phyloP scores from a whole-genome alignment of 2,329 filamentous ascomycete genomes.

The Xylariaceae sp. region DNA sequence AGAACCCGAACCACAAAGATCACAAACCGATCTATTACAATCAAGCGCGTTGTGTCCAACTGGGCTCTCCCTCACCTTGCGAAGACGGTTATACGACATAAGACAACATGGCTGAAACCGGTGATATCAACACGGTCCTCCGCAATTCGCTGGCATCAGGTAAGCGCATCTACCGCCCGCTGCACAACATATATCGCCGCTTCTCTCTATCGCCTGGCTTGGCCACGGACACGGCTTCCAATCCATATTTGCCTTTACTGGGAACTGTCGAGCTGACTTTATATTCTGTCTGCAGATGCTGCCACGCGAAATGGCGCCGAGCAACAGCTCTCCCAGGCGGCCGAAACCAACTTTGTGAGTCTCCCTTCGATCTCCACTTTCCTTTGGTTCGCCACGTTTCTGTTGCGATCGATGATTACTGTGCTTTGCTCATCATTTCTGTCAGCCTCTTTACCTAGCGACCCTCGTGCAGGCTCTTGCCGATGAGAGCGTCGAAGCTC shows the following conservation, averaged over 20 bases:
- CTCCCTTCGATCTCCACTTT: conserved; percentile 15
- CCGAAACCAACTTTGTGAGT: conserved; percentile 89
- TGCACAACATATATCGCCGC: conserved; percentile 7
- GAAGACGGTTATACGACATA: conserved; percentile 27
- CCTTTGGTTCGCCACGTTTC: conserved; percentile 11
- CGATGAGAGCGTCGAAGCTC: conserved; percentile 75
- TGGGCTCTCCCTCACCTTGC: conserved; percentile 13
- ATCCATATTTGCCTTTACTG: too few species aligned
- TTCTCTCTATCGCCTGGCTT: conserved; percentile 5
- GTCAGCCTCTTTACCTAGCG: conserved; percentile 76
- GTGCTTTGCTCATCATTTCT: conserved; percentile 14
- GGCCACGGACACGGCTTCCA: conserved; percentile 7
- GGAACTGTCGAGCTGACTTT: conserved; percentile 30
- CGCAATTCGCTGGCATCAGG: conserved; percentile 92
- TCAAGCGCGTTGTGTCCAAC: conserved; percentile 5
- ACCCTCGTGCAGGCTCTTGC: conserved; percentile 91
- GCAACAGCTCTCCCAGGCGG: conserved; percentile 86
- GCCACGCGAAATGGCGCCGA: conserved; percentile 85
- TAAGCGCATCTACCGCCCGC: conserved; percentile 42
- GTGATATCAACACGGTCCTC: conserved; percentile 96
- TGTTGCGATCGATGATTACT: conserved; percentile 10
- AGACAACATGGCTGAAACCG: conserved; percentile 59
- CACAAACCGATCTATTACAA: too few species aligned
- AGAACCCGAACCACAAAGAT: too few species aligned
- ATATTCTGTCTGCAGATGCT: conserved; percentile 59